Evolutionary conservation across 768 basidiomycete genomes (phyloP), one percentile per base, ranked within the genome.

Genomic region (Lactarius sanguifluus): DNA sequence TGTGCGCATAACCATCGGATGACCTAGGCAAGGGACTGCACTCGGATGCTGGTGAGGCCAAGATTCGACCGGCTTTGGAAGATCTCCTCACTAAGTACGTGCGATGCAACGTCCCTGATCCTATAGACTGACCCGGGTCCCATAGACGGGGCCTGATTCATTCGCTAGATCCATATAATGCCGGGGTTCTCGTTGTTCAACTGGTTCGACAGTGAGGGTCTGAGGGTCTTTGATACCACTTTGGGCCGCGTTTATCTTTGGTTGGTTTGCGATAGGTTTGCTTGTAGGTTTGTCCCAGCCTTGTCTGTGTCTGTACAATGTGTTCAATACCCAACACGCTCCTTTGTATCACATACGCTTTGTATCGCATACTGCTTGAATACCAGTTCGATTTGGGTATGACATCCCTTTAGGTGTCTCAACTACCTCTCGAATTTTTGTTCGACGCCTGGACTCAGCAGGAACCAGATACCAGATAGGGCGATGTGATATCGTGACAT

Each of bases 171-270:
- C 52, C 58, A 20, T 56, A 13, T 41, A 67, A 67, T 47, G 10
- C 41, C 13, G 66, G 66, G 23, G 58, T 64, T n/a, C 52, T 67
- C 28, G 10, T 67, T 28, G 66, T 67, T 56, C 62, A 16, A 40
- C n/a, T 59, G 32, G 3, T 30, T 12, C 38, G 16, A 57, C 6
- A 16, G 7, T 5, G 12, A 20, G 2, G 18, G 2, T 16, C 5
- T 45, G 30, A 30, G 30, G 32, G 32, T 32, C 6, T 30, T 56
- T n/a, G 55, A 28, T 25, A 18, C 9, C 18, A 12, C 41, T 36
- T 36, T 25, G 47, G 2, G 55, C 12, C 30, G n/a, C 16, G 12
- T 36, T 23, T n/a, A 23, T 20, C 43, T 18, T 45, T 38, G 30
- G 12, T 30, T 9, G 55, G 2, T 10, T 2, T 36, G 10, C 10